Evolutionary conservation across 2,329 filamentous ascomycete species (phyloP), one percentile per base, ranked within the genome.

Genomic region (Neospermospora avenae): DNA sequence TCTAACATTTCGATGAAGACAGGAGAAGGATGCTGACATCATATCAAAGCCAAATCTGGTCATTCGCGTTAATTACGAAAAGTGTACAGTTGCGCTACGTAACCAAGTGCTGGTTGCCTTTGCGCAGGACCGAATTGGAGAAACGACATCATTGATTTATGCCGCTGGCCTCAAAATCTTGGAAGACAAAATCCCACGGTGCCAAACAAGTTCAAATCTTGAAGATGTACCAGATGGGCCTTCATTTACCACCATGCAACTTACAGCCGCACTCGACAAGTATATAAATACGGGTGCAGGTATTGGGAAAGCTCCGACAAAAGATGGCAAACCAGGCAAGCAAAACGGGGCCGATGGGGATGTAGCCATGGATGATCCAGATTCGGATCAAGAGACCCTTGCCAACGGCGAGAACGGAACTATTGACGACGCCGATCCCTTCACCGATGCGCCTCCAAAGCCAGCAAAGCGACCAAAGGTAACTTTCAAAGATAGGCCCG

Each of bases 51-150:
- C 85, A 53, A 83, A 89, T 60, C 79, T 92, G 65, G 81, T 93
- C 37, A 79, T 98, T 52, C 85, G 88, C 28, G 80, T 97, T 57
- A 97, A 96, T 71, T 88, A 91, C 69, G 88, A 93, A 58, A 96
- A 93, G 73, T 90, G 91, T 61, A 79, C 88, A 6, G 90, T 97
- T 10, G 86, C 90, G 53, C 80, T 96, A 64, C 90, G 93, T 59
- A 96, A 91, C 68, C 83, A 87, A 65, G 84, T 86, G 20, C 84
- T 98, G 2, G 84, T 88, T 55, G 80, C 85, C n/a, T 83, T 92
- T 59, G 91, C 86, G 1, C 81, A 86, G 55, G 84, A 89, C 56
- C 80, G 83, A 34, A 81, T 95, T 20, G 90, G 92, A 46, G 80
- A 86, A 42, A 85, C 83, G 1, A 96, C 93, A 1, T 87, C 88